These are phyloP conservation scores for Musa beccarii DNA, from an alignment of 176 grass and related monocot genomes.

Conservation along the genomic window DNA sequence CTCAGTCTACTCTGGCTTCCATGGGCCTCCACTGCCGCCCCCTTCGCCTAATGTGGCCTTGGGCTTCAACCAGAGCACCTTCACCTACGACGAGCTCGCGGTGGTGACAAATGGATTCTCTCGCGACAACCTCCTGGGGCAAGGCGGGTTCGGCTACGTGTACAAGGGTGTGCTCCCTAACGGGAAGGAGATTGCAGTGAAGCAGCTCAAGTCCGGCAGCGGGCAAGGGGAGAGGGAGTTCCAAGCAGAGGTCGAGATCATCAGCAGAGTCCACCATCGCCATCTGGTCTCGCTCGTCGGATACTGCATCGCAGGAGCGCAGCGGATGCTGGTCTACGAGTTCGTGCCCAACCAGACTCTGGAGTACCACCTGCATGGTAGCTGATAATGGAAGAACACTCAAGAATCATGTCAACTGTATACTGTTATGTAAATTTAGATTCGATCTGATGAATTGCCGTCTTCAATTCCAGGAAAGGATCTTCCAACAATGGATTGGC, in stretches of 20 bases:
- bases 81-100: slow-evolving; percentile 73
- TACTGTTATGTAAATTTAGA: background rate
- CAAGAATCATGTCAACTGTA: background rate
- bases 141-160: slow-evolving; percentile 88
- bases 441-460: background rate
- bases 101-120: slow-evolving; percentile 56
- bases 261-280: slow-evolving; percentile 13
- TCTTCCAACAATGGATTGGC: slow-evolving; percentile 30
- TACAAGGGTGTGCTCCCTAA: slow-evolving; percentile 66
- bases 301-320: background rate
- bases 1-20: background rate
- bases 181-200: slow-evolving; percentile 73
- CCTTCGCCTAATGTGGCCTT: slow-evolving; percentile 8
- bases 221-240: slow-evolving; percentile 73
- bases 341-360: slow-evolving; percentile 9
- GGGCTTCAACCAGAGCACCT: slow-evolving; percentile 66
- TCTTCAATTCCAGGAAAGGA: slow-evolving; percentile 1
- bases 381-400: background rate
- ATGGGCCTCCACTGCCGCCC: background rate
- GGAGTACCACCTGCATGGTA: slow-evolving; percentile 8
- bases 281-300: slow-evolving; percentile 13
- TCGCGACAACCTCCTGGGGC: slow-evolving; percentile 57
- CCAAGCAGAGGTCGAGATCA: slow-evolving; percentile 9
- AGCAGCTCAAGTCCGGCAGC: slow-evolving; percentile 89
- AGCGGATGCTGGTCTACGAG: slow-evolving; percentile 8